These are phyloP conservation scores for Lipomyces yamanashiensis DNA, from an alignment of 805 yeast species.

Conservation along the genomic window DNA sequence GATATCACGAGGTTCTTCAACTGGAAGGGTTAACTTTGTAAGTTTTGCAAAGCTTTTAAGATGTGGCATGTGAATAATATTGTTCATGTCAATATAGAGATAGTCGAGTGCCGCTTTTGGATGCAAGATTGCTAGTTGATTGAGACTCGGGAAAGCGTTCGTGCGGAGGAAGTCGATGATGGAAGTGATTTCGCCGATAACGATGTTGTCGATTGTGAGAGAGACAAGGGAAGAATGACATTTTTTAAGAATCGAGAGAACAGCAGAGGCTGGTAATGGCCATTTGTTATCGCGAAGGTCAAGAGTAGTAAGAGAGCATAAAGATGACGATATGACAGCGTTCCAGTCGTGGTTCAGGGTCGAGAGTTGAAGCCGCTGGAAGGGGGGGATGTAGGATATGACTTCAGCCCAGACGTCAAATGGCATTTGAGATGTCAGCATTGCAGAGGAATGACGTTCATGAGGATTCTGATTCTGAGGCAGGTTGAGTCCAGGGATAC, in stretches of 20 bases:
- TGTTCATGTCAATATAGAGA: background rate
- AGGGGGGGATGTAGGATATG: background rate
- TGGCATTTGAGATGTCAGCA: background rate
- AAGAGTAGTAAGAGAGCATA: background rate
- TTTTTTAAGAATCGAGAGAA: background rate
- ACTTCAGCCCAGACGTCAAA: conserved; percentile 8
- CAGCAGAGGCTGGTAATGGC: background rate
- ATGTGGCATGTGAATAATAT: background rate
- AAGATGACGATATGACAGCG: background rate
- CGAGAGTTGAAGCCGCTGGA: background rate
- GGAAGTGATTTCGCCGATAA: background rate
- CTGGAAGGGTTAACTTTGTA: conserved; percentile 1
- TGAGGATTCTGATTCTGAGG: background rate
- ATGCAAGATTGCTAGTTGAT: conserved; percentile 1
- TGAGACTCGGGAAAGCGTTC: background rate
- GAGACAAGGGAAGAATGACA: conserved; percentile 1
- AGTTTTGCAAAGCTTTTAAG: background rate
- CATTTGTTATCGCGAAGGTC: conserved; percentile 8
- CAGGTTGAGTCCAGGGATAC: background rate
- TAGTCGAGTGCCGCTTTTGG: conserved; percentile 8
- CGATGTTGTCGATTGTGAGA: background rate
- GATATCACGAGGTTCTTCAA: conserved; percentile 18
- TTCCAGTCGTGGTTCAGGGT: background rate
- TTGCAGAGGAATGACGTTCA: background rate
- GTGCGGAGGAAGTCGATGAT: background rate